Evolutionary conservation across 805 yeast species (phyloP), one percentile per base, ranked within the genome.

Genomic region (Teunomyces aglyptinius): DNA sequence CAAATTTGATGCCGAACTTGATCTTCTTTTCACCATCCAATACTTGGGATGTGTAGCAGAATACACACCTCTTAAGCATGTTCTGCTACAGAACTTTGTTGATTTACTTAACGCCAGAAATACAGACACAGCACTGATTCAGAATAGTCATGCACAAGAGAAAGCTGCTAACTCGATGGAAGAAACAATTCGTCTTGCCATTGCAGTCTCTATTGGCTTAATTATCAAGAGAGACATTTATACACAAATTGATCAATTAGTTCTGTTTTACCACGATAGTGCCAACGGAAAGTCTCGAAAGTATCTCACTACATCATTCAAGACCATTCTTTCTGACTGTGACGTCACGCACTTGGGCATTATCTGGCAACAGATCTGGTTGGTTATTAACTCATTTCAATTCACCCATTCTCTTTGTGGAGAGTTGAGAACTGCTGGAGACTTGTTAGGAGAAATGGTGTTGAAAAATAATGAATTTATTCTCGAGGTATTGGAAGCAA

Each of bases 1-100:
- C 36, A 60, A 61, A 5, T 41, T 48, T 5, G 32, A 57, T 11
- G 57, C 55, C 20, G 54, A 53, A n/a, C 48, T 41, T 1, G 49
- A 59, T 31, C 44, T 63, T 12, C 49, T 67, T 1, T 76, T 73
- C 53, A 64, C 65, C 38, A 59, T 69, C 35, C 73, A 72, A 31
- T 76, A 77, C 33, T 58, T 82, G 43, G 86, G 85, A 4, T 72
- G 73, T 47, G 65, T 78, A 26, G 76, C 79, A n/a, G 46, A 33
- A 28, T 19, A 13, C 15, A n/a, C n/a, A 10, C 26, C 39, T 3
- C 41, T 51, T 24, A 28, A 19, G 1, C n/a, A 38, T 6, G 32
- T 69, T 16, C 59, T 68, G 3, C 53, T 76, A 22, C 68, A 62
- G 1, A 65, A 73, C 13, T 59, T 81, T 52, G 60, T 63, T 52